Evolutionary conservation across 148 eudicot genomes (phyloP), one percentile per base, ranked within the genome.

Genomic region (Silene uniflora): DNA sequence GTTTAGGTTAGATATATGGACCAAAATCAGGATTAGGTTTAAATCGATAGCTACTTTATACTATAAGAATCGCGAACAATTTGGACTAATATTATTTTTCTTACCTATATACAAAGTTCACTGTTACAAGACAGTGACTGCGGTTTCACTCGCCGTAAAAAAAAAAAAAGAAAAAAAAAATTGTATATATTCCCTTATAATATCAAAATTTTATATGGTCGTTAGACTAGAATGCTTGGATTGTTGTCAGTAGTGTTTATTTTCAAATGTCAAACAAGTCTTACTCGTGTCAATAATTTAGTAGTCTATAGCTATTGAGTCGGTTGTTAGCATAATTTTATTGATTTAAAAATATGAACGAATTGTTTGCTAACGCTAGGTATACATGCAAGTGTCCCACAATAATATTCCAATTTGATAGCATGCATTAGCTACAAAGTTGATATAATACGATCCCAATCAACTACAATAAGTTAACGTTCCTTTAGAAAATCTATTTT

Each of bases 361-460:
- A 67, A 39, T 16, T 67, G 67, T 67, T 17, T 67, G 70, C 52
- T 39, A 18, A 67, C 22, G 23, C 39, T 16, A 71, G 73, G 62
- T 52, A 16, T 69, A 19, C 73, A 71, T 71, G 73, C 73, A 71
- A 71, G 73, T 54, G 62, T 71, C 73, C 73, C 18, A 10, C 44
- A 39, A 6, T 17, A 54, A 52, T 69, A 69, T 69, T 47, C 59
- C 19, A 22, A 16, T 2, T 68, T 68, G 16, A 67, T 32, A 7
- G n/a, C 42, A 39, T 42, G n/a, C 42, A 39, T 42, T 68, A 68
- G 29, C 54, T 21, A 68, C 1, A 46, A 46, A 6, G 21, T 66
- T 6, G 35, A 32, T 66, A 29, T 18, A 61, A 61, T 61, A 39
- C 10, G 4, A 39, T 39, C 44, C 0, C 10, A 39, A 6, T 39